Evolutionary conservation across 192 early-diverging fungal genomes (phyloP), one percentile per base, ranked within the genome.

Genomic region (Linnemannia exigua): DNA sequence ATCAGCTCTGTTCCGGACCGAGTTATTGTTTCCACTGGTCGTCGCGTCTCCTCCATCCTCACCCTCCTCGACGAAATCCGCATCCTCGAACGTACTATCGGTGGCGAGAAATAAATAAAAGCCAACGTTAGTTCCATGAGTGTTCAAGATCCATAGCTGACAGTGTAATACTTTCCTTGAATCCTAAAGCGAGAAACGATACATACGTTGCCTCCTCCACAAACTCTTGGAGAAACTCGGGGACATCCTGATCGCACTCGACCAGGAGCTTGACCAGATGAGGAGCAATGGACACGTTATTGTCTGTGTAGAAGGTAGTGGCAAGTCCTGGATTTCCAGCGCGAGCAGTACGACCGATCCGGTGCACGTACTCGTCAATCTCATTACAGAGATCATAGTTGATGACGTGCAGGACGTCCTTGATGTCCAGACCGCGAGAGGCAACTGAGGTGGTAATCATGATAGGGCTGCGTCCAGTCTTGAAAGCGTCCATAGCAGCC

Each of bases 391-490:
- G 87, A 76, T 97, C 96, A 74, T 94, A 96, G 88, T 96, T 96
- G 79, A 97, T 93, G 38, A 97, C 95, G 87, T 96, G 95, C 28
- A 90, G 89, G n/a, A 97, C 93, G 86, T 95, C 95, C 70, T 94
- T 93, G 70, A 97, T 95, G 80, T 97, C 96, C 33, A 97, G 84
- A 81, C 96, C 96, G 75, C 96, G 93, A 25, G 95, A 93, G 51
- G 96, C 96, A 17, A 97, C 94, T 52, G 94, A 95, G 35, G 96
- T 97, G 31, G 96, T 95, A 16, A 97, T 95, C 73, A 97, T 82
- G 68, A 97, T 89, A 7, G 90, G 90, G 1, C 86, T 84, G 36
- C 79, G 79, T 0, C 90, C 90, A 50, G 38, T 37, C 74, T 93
- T 92, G 90, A 97, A 97, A 19, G 91, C 90, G 31, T 89, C 70